Percentiles rank a stretch among this genome's conserved stretches.
Evolutionary conservation across 2,329 filamentous ascomycete species (phyloP).

Genomic region (Tolypocladium album): DNA sequence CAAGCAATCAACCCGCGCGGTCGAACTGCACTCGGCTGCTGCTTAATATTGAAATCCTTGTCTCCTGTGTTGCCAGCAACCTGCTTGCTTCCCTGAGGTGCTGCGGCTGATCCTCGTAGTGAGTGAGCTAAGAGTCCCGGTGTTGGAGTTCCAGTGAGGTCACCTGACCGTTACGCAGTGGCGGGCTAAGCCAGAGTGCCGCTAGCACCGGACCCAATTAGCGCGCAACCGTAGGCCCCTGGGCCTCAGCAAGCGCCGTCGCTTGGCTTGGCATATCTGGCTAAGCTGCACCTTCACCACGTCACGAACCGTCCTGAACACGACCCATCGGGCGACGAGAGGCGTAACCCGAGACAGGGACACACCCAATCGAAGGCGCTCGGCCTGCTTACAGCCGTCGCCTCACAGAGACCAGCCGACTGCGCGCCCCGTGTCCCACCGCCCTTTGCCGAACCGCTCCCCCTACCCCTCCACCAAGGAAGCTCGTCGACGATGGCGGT

Average conservation of each 20-base stretch:
- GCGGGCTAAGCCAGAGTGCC: neutral
- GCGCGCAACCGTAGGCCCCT: neutral
- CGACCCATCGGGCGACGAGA: neutral
- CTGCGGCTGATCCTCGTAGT: neutral
- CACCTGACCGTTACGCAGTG: neutral
- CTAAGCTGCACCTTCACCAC: neutral
- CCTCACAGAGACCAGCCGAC: neutral
- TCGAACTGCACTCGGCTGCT: neutral
- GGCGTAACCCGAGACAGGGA: neutral
- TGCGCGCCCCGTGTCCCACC: neutral
- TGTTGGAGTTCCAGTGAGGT: neutral
- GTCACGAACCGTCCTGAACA: neutral
- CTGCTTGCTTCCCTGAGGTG: neutral
- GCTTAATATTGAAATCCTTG: neutral
- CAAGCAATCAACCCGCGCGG: neutral
- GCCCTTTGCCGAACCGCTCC: constrained; percentile 3
- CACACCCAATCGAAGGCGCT: neutral
- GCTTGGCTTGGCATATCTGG: neutral
- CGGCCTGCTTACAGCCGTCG: neutral
- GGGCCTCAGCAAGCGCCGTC: neutral
- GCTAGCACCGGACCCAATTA: neutral
- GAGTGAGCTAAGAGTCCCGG: no score
- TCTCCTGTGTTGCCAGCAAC: neutral
- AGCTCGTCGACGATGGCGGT: constrained; percentile 62
- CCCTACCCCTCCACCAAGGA: constrained; percentile 5